Conservation (phyloP, 75 land plant species). For the Selaginella moellendorffii region DNA sequence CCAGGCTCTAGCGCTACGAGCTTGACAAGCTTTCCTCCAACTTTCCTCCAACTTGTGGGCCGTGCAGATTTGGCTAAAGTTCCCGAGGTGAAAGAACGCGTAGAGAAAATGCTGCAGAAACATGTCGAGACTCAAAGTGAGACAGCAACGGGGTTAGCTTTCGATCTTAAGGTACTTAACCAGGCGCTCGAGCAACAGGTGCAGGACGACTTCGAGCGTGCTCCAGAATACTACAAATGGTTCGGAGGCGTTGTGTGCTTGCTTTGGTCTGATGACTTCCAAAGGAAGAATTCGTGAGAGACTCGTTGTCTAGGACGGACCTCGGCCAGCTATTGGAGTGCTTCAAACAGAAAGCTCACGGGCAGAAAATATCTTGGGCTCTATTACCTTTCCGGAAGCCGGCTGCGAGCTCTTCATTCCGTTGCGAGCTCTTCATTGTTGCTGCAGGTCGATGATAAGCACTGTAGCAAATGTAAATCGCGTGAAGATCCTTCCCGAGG, state of each 20-base stretch:
- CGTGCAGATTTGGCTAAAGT: not conserved
- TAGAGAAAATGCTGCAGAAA: not conserved
- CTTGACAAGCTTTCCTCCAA: too few species aligned
- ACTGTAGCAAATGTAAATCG: too few species aligned
- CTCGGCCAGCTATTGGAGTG: not conserved
- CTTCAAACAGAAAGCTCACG: not conserved
- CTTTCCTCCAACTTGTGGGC: too few species aligned
- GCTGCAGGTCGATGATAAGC: not conserved
- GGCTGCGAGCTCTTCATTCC: not conserved
- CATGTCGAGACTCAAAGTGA: not conserved
- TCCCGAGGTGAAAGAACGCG: not conserved
- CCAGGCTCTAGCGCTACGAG: too few species aligned
- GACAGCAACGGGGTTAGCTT: not conserved
- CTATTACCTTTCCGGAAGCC: not conserved
- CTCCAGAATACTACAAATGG: not conserved
- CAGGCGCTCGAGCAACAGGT: not conserved
- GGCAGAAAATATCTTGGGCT: not conserved
- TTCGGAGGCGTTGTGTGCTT: not conserved
- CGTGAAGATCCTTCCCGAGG: not conserved
- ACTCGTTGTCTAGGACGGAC: not conserved
- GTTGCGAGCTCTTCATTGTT: not conserved
- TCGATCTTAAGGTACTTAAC: not conserved
- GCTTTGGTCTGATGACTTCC: not conserved
- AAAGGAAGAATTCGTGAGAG: not conserved
- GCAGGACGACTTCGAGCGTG: not conserved